Evolutionary conservation across 2,329 filamentous ascomycete genomes (phyloP), one percentile per base, ranked within the genome.

Genomic region (Verticillium longisporum): DNA sequence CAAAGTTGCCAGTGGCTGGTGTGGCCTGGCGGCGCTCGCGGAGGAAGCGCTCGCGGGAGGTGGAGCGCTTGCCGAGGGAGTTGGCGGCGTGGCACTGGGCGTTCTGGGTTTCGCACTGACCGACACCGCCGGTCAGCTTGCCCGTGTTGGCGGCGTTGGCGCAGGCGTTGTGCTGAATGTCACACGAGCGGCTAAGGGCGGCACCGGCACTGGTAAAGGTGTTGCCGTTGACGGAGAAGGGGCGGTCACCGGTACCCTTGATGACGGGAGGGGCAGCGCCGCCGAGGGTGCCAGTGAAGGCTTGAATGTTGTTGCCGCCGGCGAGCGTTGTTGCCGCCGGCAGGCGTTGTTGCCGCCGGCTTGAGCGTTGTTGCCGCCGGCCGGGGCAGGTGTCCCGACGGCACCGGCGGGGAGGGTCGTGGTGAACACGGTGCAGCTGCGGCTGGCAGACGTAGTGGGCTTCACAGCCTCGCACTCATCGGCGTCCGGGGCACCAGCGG

Each of bases 111-210:
- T 63, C 66, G 7, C 50, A 53, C 1, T 38, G 58, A 11, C 41
- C 32, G 34, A 21, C 36, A 10, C 37, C 33, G 54, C 21, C 26
- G 14, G 55, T 54, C 3, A 53, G 45, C 53, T 60, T 56, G 53
- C 36, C 54, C 50, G 9, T 38, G 18, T 57, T 59, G 36, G 36
- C 60, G 32, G 57, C 58, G 55, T 55, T 55, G 3, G 31, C 50
- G 61, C 45, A 55, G 18, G 34, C 57, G 15, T 59, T 53, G 32
- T 45, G 53, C 74, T 88, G 84, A 62, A 87, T 81, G 63, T 85
- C 80, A 69, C 87, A 89, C 36, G 84, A 81, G 57, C 87, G 79
- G 72, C 87, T 80, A 50, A 82, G 73, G 21, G 87, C 87, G 11
- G 80, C 82, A 2, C 70, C 73, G 65, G 82, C 70, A 69, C 82